phyloP scores from a whole-genome alignment of 1,284 basidiomycete genomes.

The Pyrrhoderma lamaoense region DNA sequence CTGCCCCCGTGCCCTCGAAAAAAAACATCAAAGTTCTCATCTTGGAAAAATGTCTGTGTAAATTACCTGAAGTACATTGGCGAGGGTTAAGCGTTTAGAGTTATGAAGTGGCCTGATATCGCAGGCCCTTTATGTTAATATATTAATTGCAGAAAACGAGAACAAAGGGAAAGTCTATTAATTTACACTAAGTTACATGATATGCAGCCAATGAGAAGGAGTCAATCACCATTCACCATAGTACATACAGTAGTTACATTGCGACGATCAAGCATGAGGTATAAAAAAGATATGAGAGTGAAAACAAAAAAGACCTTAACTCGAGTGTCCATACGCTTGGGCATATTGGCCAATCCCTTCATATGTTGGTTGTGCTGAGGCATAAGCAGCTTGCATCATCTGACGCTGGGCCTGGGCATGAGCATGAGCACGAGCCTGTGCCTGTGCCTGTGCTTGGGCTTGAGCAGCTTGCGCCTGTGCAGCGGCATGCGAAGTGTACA shows the following conservation, averaged over 20 bases:
- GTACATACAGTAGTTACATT: not conserved
- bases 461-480: conserved; percentile 33
- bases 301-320: not conserved
- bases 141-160: too few species aligned
- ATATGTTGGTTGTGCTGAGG: conserved; percentile 10
- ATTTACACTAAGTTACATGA: too few species aligned
- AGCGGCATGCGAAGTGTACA: conserved; percentile 29
- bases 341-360: conserved; percentile 16
- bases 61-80: too few species aligned
- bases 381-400: conserved; percentile 14
- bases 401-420: conserved; percentile 21
- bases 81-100: too few species aligned
- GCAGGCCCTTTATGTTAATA: too few species aligned
- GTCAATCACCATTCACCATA: not conserved
- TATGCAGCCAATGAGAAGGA: too few species aligned
- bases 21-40: too few species aligned
- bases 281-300: not conserved
- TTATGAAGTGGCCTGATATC: too few species aligned
- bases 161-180: too few species aligned
- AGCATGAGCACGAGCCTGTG: conserved; percentile 23
- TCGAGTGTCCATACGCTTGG: conserved; percentile 14
- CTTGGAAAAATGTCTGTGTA: too few species aligned
- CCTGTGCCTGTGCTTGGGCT: conserved; percentile 28
- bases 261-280: not conserved
- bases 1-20: too few species aligned